Percentiles rank a stretch among this genome's conserved stretches.
phyloP scores from a whole-genome alignment of 2,329 filamentous ascomycete genomes.

The Lasiodiplodia citricola region DNA sequence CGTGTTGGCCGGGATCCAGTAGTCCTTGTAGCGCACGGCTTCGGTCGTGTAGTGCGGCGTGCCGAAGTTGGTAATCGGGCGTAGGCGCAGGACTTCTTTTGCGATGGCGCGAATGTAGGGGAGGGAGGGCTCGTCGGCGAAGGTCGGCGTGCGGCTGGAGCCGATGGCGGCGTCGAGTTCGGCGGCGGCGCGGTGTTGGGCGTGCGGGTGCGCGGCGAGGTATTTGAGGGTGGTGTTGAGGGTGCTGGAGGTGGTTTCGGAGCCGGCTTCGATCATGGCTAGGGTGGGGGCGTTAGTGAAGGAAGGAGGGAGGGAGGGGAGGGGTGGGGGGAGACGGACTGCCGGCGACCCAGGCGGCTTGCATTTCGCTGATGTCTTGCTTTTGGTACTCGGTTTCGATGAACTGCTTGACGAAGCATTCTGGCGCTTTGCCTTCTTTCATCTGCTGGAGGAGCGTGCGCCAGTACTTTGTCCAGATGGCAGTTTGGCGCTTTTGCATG shows the following conservation, averaged over 20 bases:
- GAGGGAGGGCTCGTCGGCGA: slow-evolving; percentile 35
- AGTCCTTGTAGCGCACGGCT: slow-evolving; percentile 40
- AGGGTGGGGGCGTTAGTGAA: neutral
- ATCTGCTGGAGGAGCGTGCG: slow-evolving; percentile 38
- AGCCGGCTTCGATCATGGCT: slow-evolving; percentile 38
- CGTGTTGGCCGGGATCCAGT: slow-evolving; percentile 43
- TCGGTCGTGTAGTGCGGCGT: slow-evolving; percentile 35
- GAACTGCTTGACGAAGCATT: slow-evolving; percentile 44
- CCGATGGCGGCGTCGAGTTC: slow-evolving; percentile 39
- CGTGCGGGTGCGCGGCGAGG: slow-evolving; percentile 35
- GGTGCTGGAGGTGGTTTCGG: slow-evolving; percentile 36
- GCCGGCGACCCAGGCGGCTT: slow-evolving; percentile 43
- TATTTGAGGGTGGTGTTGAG: slow-evolving; percentile 37
- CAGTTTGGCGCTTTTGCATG: slow-evolving; percentile 39
- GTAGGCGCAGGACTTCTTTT: slow-evolving; percentile 40
- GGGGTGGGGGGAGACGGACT: slow-evolving; percentile 28
- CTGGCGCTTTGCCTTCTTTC: slow-evolving; percentile 39
- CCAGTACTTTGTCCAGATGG: slow-evolving; percentile 42
- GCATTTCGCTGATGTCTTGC: slow-evolving; percentile 42
- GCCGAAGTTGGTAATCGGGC: slow-evolving; percentile 35
- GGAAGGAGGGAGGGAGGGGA: neutral
- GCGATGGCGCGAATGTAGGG: slow-evolving; percentile 36
- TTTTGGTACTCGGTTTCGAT: slow-evolving; percentile 45
- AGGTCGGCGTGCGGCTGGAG: slow-evolving; percentile 34
- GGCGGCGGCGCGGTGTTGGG: slow-evolving; percentile 32